A percentile compares a stretch with the other conserved stretches of the same genome.
phyloP scores from a whole-genome alignment of 2,329 filamentous ascomycete genomes.

The Fusarium burgessii region DNA sequence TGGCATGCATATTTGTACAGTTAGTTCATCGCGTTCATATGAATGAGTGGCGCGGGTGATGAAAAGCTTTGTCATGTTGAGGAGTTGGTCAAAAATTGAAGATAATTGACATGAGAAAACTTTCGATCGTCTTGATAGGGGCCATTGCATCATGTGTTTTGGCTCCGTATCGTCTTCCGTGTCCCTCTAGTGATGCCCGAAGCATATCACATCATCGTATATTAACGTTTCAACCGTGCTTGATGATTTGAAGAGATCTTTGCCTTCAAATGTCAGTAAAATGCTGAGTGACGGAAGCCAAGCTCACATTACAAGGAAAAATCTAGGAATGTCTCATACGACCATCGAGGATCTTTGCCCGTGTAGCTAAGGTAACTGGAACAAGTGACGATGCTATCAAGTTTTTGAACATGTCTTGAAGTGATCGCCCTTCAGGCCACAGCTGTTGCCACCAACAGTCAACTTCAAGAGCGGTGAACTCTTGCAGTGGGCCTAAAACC shows the following conservation, averaged over 20 bases:
- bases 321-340: neutral
- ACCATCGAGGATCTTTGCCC: neutral
- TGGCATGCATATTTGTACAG: slow-evolving; percentile 13
- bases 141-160: neutral
- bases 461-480: neutral
- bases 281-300: neutral
- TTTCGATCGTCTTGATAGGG: neutral
- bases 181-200: neutral
- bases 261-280: neutral
- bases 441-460: neutral
- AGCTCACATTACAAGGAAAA: neutral
- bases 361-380: neutral
- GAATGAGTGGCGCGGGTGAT: neutral
- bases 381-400: neutral
- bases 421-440: too few species aligned
- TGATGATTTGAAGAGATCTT: neutral
- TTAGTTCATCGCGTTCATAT: neutral
- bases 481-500: fast-evolving
- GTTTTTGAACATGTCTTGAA: neutral
- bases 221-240: neutral
- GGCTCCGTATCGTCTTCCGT: neutral
- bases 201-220: neutral
- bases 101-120: neutral
- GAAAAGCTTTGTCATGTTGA: neutral
- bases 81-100: slow-evolving; percentile 12